phyloP scores from a whole-genome alignment of 352 stramenopile genomes.

The Phytophthora parvispora region DNA sequence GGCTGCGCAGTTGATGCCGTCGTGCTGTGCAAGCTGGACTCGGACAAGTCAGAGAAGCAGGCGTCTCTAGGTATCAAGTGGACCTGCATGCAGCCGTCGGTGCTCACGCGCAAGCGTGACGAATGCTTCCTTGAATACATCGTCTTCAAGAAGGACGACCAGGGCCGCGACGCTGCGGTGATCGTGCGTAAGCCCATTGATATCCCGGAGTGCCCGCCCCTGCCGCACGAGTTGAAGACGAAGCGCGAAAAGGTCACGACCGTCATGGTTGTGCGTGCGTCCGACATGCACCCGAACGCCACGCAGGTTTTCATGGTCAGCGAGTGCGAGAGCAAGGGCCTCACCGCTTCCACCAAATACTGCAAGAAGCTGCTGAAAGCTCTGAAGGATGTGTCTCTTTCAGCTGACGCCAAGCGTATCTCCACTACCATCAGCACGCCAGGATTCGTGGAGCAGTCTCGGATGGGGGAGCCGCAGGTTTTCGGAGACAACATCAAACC shows the following conservation, averaged over 20 bases:
- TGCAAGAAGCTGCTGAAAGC: slow-evolving; percentile 63
- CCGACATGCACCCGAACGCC: slow-evolving; percentile 29
- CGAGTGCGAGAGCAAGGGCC: slow-evolving; percentile 62
- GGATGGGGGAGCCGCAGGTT: slow-evolving; percentile 33
- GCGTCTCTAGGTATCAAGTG: slow-evolving; percentile 85
- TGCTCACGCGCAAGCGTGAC: slow-evolving; percentile 75
- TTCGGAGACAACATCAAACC: slow-evolving; percentile 50
- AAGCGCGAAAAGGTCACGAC: slow-evolving; percentile 65
- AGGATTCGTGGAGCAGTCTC: slow-evolving; percentile 38
- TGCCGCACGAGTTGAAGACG: slow-evolving; percentile 60
- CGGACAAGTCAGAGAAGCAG: slow-evolving; percentile 50
- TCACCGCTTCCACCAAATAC: slow-evolving; percentile 50
- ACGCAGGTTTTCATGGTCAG: slow-evolving; percentile 68
- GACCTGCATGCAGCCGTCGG: slow-evolving; percentile 67
- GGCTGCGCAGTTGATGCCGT: slow-evolving; percentile 71
- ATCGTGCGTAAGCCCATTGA: slow-evolving; percentile 71
- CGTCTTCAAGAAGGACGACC: slow-evolving; percentile 61
- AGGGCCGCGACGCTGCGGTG: slow-evolving; percentile 66
- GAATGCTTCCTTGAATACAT: slow-evolving; percentile 86
- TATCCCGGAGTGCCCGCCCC: slow-evolving; percentile 65
- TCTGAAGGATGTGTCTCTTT: slow-evolving; percentile 56
- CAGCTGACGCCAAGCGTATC: slow-evolving; percentile 68
- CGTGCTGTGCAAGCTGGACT: slow-evolving; percentile 73
- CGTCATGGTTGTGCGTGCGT: slow-evolving; percentile 64
- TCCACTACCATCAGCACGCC: slow-evolving; percentile 58